Evolutionary conservation across 768 basidiomycete genomes (phyloP), one percentile per base, ranked within the genome.

Genomic region (Rhodotorula babjevae): DNA sequence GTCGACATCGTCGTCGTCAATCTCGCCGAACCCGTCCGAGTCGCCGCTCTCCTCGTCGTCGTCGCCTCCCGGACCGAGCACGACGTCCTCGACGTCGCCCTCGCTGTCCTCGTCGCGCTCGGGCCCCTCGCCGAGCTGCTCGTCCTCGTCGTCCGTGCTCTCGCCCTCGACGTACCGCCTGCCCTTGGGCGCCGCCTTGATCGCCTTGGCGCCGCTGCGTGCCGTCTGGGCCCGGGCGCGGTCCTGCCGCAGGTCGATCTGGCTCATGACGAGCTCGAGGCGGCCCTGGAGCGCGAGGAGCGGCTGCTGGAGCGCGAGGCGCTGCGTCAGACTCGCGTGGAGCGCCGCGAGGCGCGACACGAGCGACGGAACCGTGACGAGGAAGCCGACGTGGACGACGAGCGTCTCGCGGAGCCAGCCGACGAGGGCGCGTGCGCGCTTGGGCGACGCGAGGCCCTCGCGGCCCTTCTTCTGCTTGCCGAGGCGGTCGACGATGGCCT

Each of bases 341-440:
- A 99, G 85, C 10, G 87, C 88, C 6, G 94, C 88, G 27, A 99
- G 86, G 47, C 91, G 88, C 49, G 89, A 86, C 31, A 97, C 91
- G 23, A 99, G 85, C 75, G 94, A 92, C 11, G 95, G 95, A 82
- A 97, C 90, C 93, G 94, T 95, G 89, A 97, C 91, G 65, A 99
- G 85, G 81, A 97, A 89, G 0, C 90, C 90, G 60, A 92, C 90
- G 80, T 97, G 93, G 23, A 92, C 85, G 23, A 89, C 85, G 65
- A 99, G 83, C 10, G 92, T 90, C 15, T 88, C 88, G 81, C 88
- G 89, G 73, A 90, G 84, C 93, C 89, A 97, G 65, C 81, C 85
- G 63, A 89, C 85, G 68, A 92, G 84, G 57, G 87, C 87, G 78
- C 89, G 89, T 5, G 90, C 86, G 8, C 90, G 89, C 80, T 89